These are phyloP conservation scores for Ceratobasidium sp. DNA, from an alignment of 1,284 basidiomycete species.

Conservation along the genomic window DNA sequence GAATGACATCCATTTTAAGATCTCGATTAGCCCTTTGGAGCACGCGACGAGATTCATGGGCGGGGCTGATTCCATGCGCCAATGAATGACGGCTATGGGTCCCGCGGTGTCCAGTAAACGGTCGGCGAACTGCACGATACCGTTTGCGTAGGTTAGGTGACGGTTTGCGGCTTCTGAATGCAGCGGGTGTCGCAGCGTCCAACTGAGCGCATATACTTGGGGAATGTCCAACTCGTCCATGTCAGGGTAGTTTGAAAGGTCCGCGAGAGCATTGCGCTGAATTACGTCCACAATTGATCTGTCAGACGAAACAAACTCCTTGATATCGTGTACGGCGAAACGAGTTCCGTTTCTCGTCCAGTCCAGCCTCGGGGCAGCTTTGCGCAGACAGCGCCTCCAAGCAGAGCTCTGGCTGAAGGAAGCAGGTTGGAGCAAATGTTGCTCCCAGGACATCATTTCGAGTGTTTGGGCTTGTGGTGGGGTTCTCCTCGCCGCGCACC, in stretches of 20 bases:
- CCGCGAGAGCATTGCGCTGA: neutral
- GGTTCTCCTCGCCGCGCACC: slow-evolving; percentile 15
- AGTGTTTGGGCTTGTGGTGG: slow-evolving; percentile 3
- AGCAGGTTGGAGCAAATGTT: neutral
- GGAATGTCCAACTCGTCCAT: neutral
- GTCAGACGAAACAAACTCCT: neutral
- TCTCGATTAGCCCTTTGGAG: neutral
- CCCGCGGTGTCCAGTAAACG: slow-evolving; percentile 10
- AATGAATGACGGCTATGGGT: slow-evolving; percentile 22
- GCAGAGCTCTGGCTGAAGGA: neutral
- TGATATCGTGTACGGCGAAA: neutral
- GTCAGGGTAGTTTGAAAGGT: neutral
- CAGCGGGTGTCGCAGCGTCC: slow-evolving; percentile 27
- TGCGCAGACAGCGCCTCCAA: slow-evolving; percentile 21
- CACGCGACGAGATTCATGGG: slow-evolving; percentile 10
- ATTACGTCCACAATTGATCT: neutral
- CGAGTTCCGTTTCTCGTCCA: neutral
- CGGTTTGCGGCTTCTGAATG: neutral
- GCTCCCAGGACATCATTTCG: neutral
- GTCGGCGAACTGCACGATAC: slow-evolving; percentile 10
- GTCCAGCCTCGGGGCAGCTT: slow-evolving; percentile 15
- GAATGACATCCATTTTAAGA: neutral
- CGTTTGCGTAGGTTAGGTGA: neutral
- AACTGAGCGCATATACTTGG: slow-evolving; percentile 33
- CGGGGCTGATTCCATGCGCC: slow-evolving; percentile 41